Evolutionary conservation across 768 basidiomycete species (phyloP).

Genomic region (Rhizopogon vesiculosus): DNA sequence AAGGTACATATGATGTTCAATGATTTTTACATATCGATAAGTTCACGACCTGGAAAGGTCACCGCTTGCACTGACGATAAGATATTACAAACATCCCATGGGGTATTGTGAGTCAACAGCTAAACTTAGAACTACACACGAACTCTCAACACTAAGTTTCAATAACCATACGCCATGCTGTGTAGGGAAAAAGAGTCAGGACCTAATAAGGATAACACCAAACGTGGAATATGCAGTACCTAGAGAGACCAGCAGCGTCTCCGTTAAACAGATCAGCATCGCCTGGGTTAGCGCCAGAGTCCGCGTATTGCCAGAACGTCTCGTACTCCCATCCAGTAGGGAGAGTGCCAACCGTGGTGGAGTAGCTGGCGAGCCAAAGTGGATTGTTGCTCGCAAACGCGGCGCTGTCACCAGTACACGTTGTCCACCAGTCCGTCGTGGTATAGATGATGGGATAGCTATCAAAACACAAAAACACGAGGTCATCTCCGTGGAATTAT

Average conservation of each 20-base stretch:
- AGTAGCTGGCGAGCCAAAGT: constrained; percentile 56
- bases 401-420: constrained; percentile 57
- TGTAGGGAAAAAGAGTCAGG: not conserved
- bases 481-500: not conserved
- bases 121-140: not conserved
- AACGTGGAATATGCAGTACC: constrained; percentile 16
- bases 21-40: too few species aligned
- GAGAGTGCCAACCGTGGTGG: constrained; percentile 45
- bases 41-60: too few species aligned
- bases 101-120: not conserved
- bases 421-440: constrained; percentile 64
- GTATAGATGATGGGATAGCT: constrained; percentile 58
- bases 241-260: constrained; percentile 35
- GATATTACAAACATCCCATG: too few species aligned
- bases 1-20: too few species aligned
- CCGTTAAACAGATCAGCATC: constrained; percentile 59
- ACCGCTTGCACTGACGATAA: too few species aligned
- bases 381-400: constrained; percentile 48
- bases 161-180: constrained; percentile 18
- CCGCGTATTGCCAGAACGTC: constrained; percentile 61
- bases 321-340: constrained; percentile 54
- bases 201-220: not conserved
- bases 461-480: not conserved
- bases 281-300: constrained; percentile 51
- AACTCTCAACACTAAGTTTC: not conserved